Evolutionary conservation across 2,329 filamentous ascomycete genomes (phyloP).

Genomic region (Aureobasidium leucospermi): DNA sequence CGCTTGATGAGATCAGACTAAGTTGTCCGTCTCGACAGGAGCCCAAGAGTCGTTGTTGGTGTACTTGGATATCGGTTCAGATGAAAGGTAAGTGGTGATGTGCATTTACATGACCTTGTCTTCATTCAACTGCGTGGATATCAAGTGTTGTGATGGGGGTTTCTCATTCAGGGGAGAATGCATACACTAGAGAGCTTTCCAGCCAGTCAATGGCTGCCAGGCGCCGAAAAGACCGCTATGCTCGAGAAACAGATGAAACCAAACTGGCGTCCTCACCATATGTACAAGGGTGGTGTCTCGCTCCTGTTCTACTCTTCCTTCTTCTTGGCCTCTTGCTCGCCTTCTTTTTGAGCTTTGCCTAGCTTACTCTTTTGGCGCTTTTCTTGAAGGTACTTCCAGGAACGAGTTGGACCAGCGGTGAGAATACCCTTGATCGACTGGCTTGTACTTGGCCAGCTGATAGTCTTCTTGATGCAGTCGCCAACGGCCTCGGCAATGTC

Average conservation of each 20-base stretch:
- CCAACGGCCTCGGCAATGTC: conserved; percentile 66
- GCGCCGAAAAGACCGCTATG: background rate
- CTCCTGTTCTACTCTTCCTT: background rate
- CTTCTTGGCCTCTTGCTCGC: conserved; percentile 11
- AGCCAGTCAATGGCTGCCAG: background rate
- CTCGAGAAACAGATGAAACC: background rate
- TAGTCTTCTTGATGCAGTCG: conserved; percentile 74
- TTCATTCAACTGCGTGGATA: no score
- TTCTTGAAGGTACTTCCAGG: conserved; percentile 70
- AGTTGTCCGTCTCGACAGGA: no score
- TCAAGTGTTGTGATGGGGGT: no score
- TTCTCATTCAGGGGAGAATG: no score
- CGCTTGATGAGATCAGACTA: no score
- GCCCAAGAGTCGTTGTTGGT: no score
- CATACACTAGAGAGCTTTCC: background rate
- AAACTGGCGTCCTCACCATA: background rate
- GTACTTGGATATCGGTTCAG: no score
- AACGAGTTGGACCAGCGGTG: conserved; percentile 65
- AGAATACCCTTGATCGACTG: conserved; percentile 80
- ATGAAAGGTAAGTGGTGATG: no score
- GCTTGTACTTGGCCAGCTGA: conserved; percentile 83
- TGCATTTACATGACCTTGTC: no score
- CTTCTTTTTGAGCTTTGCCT: conserved; percentile 14
- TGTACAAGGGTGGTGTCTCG: background rate
- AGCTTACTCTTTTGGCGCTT: conserved; percentile 50